Conservation (phyloP, 2,329 filamentous ascomycete species). For the Trichophyton mentagrophytes region DNA sequence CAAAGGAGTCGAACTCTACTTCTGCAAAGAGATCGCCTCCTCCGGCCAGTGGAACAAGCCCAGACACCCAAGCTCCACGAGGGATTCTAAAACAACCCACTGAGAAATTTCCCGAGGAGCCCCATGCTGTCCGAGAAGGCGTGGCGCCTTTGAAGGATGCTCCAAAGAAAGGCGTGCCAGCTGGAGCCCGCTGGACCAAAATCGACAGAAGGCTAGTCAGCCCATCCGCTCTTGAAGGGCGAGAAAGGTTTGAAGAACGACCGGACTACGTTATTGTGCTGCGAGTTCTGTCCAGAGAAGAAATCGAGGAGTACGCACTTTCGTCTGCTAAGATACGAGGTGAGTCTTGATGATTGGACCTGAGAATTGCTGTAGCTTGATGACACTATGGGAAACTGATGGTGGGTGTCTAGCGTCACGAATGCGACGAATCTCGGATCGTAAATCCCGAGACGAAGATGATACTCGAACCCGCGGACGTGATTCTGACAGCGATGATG, state of each 20-base stretch:
- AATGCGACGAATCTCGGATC: constrained; percentile 16
- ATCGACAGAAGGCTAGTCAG: constrained; percentile 82
- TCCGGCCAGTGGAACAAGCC: constrained; percentile 45
- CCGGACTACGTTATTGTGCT: constrained; percentile 89
- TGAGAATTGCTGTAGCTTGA: background rate
- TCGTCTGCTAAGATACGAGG: constrained; percentile 72
- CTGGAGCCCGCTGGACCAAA: constrained; percentile 83
- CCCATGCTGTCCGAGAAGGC: constrained; percentile 70
- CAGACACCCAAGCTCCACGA: constrained; percentile 40
- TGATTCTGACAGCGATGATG: constrained; percentile 26
- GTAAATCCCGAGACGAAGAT: constrained; percentile 31
- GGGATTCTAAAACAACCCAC: constrained; percentile 78
- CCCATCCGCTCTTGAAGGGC: constrained; percentile 69
- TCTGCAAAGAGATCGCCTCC: background rate
- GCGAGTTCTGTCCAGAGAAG: constrained; percentile 71
- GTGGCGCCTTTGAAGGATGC: constrained; percentile 89
- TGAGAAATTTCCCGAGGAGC: constrained; percentile 73
- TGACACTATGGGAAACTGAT: background rate
- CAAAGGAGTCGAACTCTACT: background rate
- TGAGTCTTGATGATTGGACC: constrained; percentile 28
- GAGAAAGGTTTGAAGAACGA: constrained; percentile 84
- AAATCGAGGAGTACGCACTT: constrained; percentile 76
- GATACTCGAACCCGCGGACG: constrained; percentile 24
- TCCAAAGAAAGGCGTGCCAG: constrained; percentile 56
- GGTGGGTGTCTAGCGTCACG: background rate